Evolutionary conservation across 306 rosid genomes (phyloP).

Genomic region (Trifolium dubium): DNA sequence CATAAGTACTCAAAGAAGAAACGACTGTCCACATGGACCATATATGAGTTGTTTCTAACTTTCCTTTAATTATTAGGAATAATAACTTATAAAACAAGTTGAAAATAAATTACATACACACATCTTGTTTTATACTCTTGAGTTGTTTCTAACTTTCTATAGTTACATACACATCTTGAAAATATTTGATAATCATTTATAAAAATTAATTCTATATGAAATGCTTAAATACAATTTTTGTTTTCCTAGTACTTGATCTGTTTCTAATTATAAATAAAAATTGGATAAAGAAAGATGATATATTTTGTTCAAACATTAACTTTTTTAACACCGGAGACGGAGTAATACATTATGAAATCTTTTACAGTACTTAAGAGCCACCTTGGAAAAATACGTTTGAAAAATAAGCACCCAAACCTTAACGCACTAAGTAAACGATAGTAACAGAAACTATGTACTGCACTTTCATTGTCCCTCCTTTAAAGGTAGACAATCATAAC

Average conservation of each 20-base stretch:
- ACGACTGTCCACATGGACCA: not conserved
- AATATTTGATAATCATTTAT: not conserved
- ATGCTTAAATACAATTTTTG: not conserved
- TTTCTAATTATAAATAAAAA: too few relatives aligned
- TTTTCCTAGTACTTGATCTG: too few relatives aligned
- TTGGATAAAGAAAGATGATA: too few relatives aligned
- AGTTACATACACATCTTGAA: not conserved
- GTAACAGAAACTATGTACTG: not conserved
- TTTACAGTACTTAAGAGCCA: not conserved
- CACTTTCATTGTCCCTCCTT: too few relatives aligned
- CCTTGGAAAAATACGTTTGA: not conserved
- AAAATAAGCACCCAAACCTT: not conserved
- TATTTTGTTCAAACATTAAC: too few relatives aligned
- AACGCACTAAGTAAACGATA: not conserved
- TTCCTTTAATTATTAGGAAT: not conserved
- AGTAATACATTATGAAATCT: not conserved
- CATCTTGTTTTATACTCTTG: not conserved
- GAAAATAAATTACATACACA: not conserved
- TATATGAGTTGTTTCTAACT: not conserved
- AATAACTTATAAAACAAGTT: not conserved
- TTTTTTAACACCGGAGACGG: too few relatives aligned
- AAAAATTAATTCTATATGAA: too few relatives aligned
- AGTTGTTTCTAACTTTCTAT: not conserved
- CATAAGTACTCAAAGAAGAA: not conserved
- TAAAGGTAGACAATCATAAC: too few relatives aligned